These are phyloP conservation scores for Leccinum insolens DNA, from an alignment of 1,284 basidiomycete genomes.

Conservation along the genomic window DNA sequence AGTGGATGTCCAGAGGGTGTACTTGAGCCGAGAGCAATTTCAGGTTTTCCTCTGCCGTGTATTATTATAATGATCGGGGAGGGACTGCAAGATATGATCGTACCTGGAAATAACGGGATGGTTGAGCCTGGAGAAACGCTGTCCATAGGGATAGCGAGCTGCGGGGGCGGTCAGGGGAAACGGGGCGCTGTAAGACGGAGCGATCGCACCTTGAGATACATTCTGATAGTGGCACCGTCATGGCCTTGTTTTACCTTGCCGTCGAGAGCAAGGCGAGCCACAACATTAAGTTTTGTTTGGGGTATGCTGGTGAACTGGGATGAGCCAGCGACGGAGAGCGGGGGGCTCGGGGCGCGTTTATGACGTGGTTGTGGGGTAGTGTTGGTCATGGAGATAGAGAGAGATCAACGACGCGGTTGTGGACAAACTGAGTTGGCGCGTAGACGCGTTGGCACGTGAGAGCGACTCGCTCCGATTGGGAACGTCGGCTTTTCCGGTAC, in stretches of 20 bases:
- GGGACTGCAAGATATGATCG: constrained; percentile 15
- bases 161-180: constrained; percentile 11
- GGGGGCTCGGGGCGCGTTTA: constrained; percentile 42
- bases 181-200: neutral
- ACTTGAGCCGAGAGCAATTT: constrained; percentile 71
- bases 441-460: constrained; percentile 28
- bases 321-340: constrained; percentile 41
- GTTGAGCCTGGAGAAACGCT: constrained; percentile 63
- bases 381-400: neutral
- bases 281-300: constrained; percentile 61
- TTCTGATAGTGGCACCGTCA: constrained; percentile 66
- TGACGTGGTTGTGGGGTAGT: constrained; percentile 35
- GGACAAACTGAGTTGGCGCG: constrained; percentile 17
- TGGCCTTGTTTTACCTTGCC: constrained; percentile 66
- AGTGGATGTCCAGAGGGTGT: constrained; percentile 71
- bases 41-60: constrained; percentile 67
- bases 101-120: constrained; percentile 73
- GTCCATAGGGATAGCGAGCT: constrained; percentile 73
- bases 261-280: constrained; percentile 73
- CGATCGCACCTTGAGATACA: constrained; percentile 70
- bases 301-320: constrained; percentile 37
- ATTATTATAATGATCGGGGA: constrained; percentile 7
- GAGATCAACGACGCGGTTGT: constrained; percentile 4
- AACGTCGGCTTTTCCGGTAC: neutral
- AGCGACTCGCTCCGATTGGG: constrained; percentile 12